Evolutionary conservation across 2,329 filamentous ascomycete genomes (phyloP), one percentile per base, ranked within the genome.

Genomic region (Juglanconis oblonga): DNA sequence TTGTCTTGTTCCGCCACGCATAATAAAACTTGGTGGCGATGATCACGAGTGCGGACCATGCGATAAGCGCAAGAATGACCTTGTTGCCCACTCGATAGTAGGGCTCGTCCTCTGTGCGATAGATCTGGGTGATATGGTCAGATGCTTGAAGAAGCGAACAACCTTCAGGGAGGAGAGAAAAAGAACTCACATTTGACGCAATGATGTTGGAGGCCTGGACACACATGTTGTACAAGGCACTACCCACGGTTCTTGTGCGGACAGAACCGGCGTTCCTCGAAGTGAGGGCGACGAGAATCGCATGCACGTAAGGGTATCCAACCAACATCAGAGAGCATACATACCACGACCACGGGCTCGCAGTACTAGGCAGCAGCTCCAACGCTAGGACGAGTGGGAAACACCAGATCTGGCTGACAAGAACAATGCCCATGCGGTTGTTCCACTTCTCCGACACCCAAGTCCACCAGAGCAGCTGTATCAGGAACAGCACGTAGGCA

Each of bases 211-310:
- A 72, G 0, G 75, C 72, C 59, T 81, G 79, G 0, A 80, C 77
- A 17, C 73, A 74, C 77, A 81, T 81, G 67, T 88, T 88, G 73
- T 88, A 88, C 8, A 87, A 64, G 0, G 84, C 85, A 0, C 81
- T 80, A 0, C 82, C 81, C 10, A 89, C 83, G 0, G 86, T 84
- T 3, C 87, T 74, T 0, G 85, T 88, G 2, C 85, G 78, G 1
- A 89, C 86, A 2, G 81, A 79, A 33, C 85, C 84, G 1, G 84
- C 81, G 67, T 88, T 89, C 55, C 84, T 79, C 3, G 83, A 85
- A 1, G 81, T 86, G 71, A 85, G 82, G 0, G 80, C 83, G 0
- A 87, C 85, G 11, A 70, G 55, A 2, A 72, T 72, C 0, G 72
- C 66, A 32, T 74, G 72, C 1, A 71, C 61, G 62, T 83, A 84